Percentiles rank a stretch among this genome's conserved stretches.
Evolutionary conservation across 2,329 filamentous ascomycete species (phyloP).

Genomic region (Trichoderma oligosporum): DNA sequence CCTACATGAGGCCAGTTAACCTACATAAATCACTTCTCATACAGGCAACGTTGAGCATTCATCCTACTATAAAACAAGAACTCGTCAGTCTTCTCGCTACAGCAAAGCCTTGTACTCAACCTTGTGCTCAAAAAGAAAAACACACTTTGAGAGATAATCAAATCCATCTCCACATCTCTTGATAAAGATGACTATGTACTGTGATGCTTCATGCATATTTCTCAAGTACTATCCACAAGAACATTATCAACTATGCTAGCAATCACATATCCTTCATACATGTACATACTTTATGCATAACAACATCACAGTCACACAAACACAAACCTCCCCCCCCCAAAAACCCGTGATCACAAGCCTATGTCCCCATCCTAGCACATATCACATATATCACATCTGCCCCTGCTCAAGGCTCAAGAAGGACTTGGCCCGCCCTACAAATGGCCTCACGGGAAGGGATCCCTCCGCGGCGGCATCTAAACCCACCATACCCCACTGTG

Average conservation of each 20-base stretch:
- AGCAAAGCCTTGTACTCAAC: too few species aligned
- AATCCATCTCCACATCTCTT: too few species aligned
- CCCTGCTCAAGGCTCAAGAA: background rate
- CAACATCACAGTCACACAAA: slow-evolving; percentile 3
- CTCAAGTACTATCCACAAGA: background rate
- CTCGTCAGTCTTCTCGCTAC: too few species aligned
- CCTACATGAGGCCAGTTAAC: too few species aligned
- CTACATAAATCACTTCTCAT: too few species aligned
- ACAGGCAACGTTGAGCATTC: too few species aligned
- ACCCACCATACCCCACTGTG: background rate
- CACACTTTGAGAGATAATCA: too few species aligned
- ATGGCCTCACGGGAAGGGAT: background rate
- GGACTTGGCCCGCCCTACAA: background rate
- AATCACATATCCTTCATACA: background rate
- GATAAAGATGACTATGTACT: too few species aligned
- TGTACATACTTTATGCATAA: background rate
- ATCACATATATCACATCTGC: slow-evolving; percentile 14
- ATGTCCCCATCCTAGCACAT: slow-evolving; percentile 12
- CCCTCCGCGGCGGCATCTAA: background rate
- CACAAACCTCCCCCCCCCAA: too few species aligned
- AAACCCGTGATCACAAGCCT: slow-evolving; percentile 15
- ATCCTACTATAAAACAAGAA: too few species aligned
- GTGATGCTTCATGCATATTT: too few species aligned
- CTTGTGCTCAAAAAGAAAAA: too few species aligned
- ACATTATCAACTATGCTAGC: background rate